These are phyloP conservation scores for Zygosaccharomyces gambellarensis DNA, from an alignment of 805 yeast species.

Conservation along the genomic window DNA sequence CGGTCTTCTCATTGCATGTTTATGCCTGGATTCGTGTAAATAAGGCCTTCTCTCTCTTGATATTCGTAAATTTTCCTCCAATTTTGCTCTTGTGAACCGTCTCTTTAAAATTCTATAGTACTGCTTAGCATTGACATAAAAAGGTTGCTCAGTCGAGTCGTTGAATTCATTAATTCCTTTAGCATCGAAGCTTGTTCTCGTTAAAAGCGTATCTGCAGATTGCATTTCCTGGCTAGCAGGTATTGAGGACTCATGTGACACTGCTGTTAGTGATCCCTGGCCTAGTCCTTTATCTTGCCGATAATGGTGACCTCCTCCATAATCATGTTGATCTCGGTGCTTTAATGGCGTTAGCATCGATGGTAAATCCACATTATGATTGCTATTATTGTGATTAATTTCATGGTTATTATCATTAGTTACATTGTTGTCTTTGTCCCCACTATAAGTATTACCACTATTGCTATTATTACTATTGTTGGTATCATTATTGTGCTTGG, in stretches of 20 bases:
- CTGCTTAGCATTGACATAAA: constrained; percentile 96
- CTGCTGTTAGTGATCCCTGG: not conserved
- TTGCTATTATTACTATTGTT: not conserved
- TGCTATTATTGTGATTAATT: not conserved
- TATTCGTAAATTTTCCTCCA: constrained; percentile 82
- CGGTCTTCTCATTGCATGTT: constrained; percentile 98
- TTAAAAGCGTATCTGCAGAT: constrained; percentile 2
- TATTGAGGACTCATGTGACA: not conserved
- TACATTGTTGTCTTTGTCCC: not conserved
- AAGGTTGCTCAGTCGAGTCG: constrained; percentile 72
- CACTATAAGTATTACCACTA: not conserved
- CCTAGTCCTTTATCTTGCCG: not conserved
- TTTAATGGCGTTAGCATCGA: not conserved
- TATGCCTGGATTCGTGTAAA: constrained; percentile 93
- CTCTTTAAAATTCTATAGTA: constrained; percentile 92
- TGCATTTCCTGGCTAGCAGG: constrained; percentile 4
- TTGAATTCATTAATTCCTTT: constrained; percentile 8
- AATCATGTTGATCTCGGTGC: not conserved
- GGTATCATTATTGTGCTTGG: not conserved
- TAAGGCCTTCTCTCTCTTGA: constrained; percentile 91
- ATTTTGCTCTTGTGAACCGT: constrained; percentile 85
- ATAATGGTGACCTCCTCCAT: not conserved
- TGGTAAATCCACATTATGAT: not conserved
- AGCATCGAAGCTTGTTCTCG: constrained; percentile 1
- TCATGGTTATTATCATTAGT: not conserved